phyloP scores from a whole-genome alignment of 148 eudicot species.

The Spergularia marina region DNA sequence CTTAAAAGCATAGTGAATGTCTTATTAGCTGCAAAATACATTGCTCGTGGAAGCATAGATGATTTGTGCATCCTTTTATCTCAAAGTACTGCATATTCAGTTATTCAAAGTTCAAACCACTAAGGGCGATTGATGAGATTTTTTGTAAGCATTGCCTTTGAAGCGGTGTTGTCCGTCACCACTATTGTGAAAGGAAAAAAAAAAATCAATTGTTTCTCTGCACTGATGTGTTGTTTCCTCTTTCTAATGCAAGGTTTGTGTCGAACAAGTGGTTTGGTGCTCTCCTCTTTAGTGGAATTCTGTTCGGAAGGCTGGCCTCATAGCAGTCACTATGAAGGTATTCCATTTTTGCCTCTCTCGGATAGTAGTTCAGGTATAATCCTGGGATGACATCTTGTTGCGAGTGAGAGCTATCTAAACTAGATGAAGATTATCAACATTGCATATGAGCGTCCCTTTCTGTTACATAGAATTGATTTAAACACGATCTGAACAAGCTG shows the following conservation, averaged over 20 bases:
- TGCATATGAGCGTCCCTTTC: too few relatives aligned
- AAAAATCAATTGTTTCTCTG: neutral
- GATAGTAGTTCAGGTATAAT: neutral
- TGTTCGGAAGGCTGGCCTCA: slow-evolving; percentile 56
- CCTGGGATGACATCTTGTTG: neutral
- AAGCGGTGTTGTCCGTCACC: neutral
- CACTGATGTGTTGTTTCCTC: neutral
- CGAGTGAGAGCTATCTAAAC: too few relatives aligned
- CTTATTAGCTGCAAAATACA: neutral
- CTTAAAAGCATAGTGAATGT: neutral
- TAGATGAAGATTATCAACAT: too few relatives aligned
- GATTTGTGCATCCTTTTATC: neutral
- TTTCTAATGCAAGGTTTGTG: slow-evolving; percentile 47
- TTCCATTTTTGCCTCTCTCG: neutral
- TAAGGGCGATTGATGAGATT: neutral
- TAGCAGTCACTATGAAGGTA: slow-evolving; percentile 27
- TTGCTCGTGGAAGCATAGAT: neutral
- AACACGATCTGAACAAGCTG: too few relatives aligned
- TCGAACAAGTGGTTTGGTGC: slow-evolving; percentile 93
- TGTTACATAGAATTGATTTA: too few relatives aligned
- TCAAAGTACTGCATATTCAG: neutral
- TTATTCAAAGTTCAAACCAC: too few relatives aligned
- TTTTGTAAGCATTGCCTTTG: neutral
- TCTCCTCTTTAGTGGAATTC: slow-evolving; percentile 58
- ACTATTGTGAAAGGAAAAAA: neutral